Evolutionary conservation across 768 basidiomycete species (phyloP), one percentile per base, ranked within the genome.

Genomic region (Gymnopilus dilepis): DNA sequence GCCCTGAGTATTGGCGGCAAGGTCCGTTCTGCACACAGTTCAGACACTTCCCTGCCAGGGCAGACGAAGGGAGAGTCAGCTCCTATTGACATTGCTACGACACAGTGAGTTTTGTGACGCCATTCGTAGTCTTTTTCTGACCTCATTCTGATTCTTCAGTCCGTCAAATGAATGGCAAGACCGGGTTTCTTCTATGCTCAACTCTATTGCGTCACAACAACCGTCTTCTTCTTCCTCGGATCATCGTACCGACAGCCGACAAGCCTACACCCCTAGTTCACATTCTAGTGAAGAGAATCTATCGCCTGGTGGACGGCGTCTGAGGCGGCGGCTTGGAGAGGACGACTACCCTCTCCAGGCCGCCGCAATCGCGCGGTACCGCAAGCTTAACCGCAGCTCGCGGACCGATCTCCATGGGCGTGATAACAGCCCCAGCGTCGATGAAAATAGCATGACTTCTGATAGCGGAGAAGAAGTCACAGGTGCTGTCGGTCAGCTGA

Each of bases 401-500:
- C 53, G 65, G 47, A 28, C 50, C 42, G 45, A 62, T 45, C 5
- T 55, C 40, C 42, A 62, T 58, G 50, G 64, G 38, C 51, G 57
- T 51, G 66, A 70, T 19, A 65, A 70, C 65, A 75, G 79, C 66
- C 72, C 77, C 3, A 79, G 77, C 60, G 70, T 74, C 19, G 72
- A 75, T 52, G 75, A 74, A 42, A 47, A 74, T 51, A 75, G 73
- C 34, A 34, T 68, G 41, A 75, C 71, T 64, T 76, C 76, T 41
- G 74, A 71, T 30, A 77, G 75, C 47, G 80, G 80, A 34, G 78
- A 75, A n/a, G 80, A 79, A 30, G 69, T 82, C 33, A 80, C 84
- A 31, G 86, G 88, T 59, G 93, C 92, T 28, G 83, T 95, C 4
- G 94, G 94, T 2, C 93, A 95, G 74, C 78, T 96, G 60, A 92